Evolutionary conservation across 805 yeast genomes (phyloP), one percentile per base, ranked within the genome.

Genomic region (Kregervanrija pseudodelftensis): DNA sequence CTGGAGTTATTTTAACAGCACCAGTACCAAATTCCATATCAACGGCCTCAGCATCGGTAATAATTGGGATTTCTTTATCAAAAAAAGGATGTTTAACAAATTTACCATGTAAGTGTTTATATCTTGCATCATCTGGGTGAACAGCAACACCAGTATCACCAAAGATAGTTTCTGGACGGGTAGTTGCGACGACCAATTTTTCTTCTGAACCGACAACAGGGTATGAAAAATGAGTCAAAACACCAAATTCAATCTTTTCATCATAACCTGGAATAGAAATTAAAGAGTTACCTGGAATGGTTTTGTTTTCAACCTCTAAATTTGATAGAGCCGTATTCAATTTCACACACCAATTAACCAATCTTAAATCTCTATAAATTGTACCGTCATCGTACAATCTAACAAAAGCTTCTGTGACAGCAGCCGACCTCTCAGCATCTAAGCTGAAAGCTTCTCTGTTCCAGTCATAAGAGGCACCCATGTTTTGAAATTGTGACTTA

Each of bases 21-120:
- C 99, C 99, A 50, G 99, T 93, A 76, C 99, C 99, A 56, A 93
- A 93, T 66, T 86, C 95, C 98, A 93, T 93, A 67, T 93, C 99
- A 52, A 93, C 99, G 36, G 97, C 93, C 67, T 87, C 95, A 35
- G 81, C 63, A 64, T 93, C 99, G 42, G 89, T 79, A 50, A 93
- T 71, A 60, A 93, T 87, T 54, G 99, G 99, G 43, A 93, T 66
- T 60, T 79, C 73, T 64, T 88, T 82, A 61, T 84, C 85, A 58
- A 87, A 68, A 68, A 93, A 85, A 50, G 99, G 98, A 69, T 93
- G 98, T 54, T 79, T 66, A 49, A 85, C 93, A 63, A 72, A 87
- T 66, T 90, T 88, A 49, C 99, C 99, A 63, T 93, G 99, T 61
- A 93, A 74, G 64, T 93, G 99, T 54, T 69, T 84, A 74, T 93